phyloP scores from a whole-genome alignment of 2,329 filamentous ascomycete species.

The Penicillium fuscoglaucum region DNA sequence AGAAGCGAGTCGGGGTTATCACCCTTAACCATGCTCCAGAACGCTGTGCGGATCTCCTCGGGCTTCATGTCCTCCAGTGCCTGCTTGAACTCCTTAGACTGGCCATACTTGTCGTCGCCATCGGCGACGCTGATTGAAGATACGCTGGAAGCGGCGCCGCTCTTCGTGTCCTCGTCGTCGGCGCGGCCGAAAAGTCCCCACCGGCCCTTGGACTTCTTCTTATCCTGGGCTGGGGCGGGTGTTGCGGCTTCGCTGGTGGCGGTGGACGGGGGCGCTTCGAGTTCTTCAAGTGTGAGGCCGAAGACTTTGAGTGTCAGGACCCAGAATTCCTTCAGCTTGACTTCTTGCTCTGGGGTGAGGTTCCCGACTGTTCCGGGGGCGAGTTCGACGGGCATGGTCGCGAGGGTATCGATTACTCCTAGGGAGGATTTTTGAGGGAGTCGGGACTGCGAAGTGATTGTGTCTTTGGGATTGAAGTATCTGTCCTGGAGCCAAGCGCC shows the following conservation, averaged over 20 bases:
- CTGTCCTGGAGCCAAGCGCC: conserved; percentile 38
- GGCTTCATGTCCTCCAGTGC: conserved; percentile 75
- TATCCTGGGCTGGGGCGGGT: conserved; percentile 37
- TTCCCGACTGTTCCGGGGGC: conserved; percentile 72
- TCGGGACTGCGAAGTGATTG: conserved; percentile 11
- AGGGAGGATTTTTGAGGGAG: conserved; percentile 29
- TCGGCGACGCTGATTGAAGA: conserved; percentile 46
- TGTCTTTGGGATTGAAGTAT: conserved; percentile 26
- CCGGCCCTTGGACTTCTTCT: conserved; percentile 71
- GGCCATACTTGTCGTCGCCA: conserved; percentile 87
- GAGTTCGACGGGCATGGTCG: conserved; percentile 36
- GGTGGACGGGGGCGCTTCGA: conserved; percentile 24
- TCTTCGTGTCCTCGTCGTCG: conserved; percentile 37
- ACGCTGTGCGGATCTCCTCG: conserved; percentile 73
- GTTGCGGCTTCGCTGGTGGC: conserved; percentile 18
- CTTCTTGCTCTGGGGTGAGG: conserved; percentile 84
- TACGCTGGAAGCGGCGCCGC: conserved; percentile 40
- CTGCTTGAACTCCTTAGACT: conserved; percentile 81
- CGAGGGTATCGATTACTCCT: conserved; percentile 38
- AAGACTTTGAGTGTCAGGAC: conserved; percentile 71
- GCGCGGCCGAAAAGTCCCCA: conserved; percentile 65
- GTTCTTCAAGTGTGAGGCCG: conserved; percentile 53
- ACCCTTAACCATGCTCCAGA: conserved; percentile 94
- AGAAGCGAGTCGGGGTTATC: conserved; percentile 87
- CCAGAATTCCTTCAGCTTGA: conserved; percentile 88